Conservation (phyloP, 768 basidiomycete genomes). For the Sporobolomyces roseus region DNA sequence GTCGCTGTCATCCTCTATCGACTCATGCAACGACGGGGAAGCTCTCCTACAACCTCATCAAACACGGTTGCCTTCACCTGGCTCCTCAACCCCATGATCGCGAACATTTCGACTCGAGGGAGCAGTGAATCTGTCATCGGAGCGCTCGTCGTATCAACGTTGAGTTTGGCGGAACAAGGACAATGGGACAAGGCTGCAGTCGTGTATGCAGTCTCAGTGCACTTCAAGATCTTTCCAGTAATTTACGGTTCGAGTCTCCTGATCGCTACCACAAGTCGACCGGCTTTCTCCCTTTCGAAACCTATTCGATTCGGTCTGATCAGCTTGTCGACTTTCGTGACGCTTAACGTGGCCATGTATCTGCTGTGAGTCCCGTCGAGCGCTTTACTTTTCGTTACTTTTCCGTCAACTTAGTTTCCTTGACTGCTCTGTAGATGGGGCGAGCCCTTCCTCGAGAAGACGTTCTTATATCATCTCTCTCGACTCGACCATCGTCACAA, state of each 20-base stretch:
- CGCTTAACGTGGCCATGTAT: conserved; percentile 65
- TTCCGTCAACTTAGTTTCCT: no score
- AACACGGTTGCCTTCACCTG: conserved; percentile 57
- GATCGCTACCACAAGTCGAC: conserved; percentile 51
- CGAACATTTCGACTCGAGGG: conserved; percentile 93
- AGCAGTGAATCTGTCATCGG: conserved; percentile 88
- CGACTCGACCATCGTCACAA: conserved; percentile 96
- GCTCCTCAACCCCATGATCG: conserved; percentile 88
- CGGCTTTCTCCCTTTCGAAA: background rate
- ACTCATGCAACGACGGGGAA: conserved; percentile 8
- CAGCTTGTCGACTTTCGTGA: conserved; percentile 65
- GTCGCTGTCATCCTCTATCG: conserved; percentile 68
- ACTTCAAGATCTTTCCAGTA: conserved; percentile 97
- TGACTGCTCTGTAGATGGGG: no score
- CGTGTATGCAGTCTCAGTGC: conserved; percentile 73
- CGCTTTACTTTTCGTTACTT: background rate
- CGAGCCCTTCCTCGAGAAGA: conserved; percentile 79
- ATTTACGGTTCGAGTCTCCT: conserved; percentile 76
- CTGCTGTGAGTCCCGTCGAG: conserved; percentile 58
- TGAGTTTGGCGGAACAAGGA: conserved; percentile 55
- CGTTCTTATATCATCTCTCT: conserved; percentile 86
- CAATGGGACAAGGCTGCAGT: conserved; percentile 61
- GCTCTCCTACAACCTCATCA: conserved; percentile 41
- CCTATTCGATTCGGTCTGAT: conserved; percentile 62
- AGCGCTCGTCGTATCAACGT: conserved; percentile 67